phyloP scores from a whole-genome alignment of 75 land plant species.

The Adiantum capillusveneris region DNA sequence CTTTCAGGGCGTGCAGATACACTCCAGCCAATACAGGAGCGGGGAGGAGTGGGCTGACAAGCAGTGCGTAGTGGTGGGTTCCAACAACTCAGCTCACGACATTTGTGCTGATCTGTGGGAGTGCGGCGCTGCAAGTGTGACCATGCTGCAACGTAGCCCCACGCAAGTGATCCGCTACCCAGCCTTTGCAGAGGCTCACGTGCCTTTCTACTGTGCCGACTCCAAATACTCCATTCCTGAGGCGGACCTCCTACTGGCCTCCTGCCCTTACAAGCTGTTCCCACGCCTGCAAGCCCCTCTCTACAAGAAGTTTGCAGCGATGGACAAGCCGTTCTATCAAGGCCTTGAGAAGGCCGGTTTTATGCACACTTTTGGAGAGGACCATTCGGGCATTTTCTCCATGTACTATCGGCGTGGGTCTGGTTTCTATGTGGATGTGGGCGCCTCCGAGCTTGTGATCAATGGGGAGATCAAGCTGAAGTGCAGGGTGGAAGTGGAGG shows the following conservation, averaged over 20 bases:
- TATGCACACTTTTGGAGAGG: conserved; percentile 14
- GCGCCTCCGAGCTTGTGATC: conserved; percentile 2
- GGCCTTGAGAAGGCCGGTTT: conserved; percentile 4
- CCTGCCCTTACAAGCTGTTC: conserved; percentile 4
- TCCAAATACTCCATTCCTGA: not conserved
- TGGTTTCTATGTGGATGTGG: conserved; percentile 10
- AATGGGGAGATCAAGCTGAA: conserved; percentile 3
- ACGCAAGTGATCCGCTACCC: not conserved
- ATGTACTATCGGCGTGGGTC: conserved; percentile 6
- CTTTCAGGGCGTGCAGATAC: conserved; percentile 5
- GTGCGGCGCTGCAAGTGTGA: conserved; percentile 5
- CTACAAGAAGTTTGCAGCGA: not conserved
- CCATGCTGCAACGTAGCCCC: conserved; percentile 12
- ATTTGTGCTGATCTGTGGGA: conserved; percentile 12
- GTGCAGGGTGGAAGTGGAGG: conserved; percentile 6
- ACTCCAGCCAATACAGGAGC: conserved; percentile 4
- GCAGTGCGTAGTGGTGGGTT: conserved; percentile 8
- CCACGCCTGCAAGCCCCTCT: not conserved
- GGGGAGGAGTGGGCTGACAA: conserved; percentile 8
- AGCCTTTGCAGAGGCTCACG: not conserved
- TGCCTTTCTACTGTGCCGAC: too few species aligned
- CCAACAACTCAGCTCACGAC: conserved; percentile 16
- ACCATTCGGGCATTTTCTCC: conserved; percentile 2
- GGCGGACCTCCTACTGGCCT: conserved; percentile 4
- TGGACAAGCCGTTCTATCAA: conserved; percentile 4